Evolutionary conservation across 2,329 filamentous ascomycete species (phyloP).

Genomic region (Fusarium aywerte): DNA sequence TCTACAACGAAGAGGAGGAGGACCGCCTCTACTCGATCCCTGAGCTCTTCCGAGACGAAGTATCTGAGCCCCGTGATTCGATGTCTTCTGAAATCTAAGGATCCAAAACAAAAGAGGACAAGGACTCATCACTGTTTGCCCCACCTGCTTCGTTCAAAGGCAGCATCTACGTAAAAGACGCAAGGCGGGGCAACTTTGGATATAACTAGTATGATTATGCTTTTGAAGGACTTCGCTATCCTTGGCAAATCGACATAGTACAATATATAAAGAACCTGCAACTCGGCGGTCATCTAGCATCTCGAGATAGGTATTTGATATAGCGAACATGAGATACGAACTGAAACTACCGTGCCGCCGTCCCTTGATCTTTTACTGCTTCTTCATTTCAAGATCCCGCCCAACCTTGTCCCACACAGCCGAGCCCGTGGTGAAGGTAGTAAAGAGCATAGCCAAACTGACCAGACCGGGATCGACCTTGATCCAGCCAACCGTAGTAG

Average conservation of each 20-base stretch:
- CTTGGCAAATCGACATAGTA: background rate
- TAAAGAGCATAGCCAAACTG: conserved; percentile 68
- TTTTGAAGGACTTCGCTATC: background rate
- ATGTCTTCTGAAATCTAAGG: conserved; percentile 27
- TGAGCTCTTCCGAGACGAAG: conserved; percentile 36
- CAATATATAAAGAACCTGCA: background rate
- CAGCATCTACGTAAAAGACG: background rate
- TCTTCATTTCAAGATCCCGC: conserved; percentile 38
- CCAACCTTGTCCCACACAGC: conserved; percentile 69
- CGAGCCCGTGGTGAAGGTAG: conserved; percentile 68
- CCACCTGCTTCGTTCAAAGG: background rate
- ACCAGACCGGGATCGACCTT: conserved; percentile 62
- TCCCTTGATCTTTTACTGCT: conserved; percentile 11
- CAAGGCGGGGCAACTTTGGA: background rate
- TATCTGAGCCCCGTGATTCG: conserved; percentile 36
- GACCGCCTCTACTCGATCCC: conserved; percentile 16
- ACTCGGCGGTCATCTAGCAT: background rate
- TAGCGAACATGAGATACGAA: conserved; percentile 15
- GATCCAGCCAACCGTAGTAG: conserved; percentile 69
- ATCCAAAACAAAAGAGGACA: background rate
- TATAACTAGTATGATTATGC: background rate
- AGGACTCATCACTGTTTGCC: background rate
- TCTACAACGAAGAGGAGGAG: conserved; percentile 35
- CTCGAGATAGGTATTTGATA: background rate
- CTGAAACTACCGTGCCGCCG: background rate